Evolutionary conservation across 805 yeast genomes (phyloP).

Genomic region (Wickerhamiella azymoides): DNA sequence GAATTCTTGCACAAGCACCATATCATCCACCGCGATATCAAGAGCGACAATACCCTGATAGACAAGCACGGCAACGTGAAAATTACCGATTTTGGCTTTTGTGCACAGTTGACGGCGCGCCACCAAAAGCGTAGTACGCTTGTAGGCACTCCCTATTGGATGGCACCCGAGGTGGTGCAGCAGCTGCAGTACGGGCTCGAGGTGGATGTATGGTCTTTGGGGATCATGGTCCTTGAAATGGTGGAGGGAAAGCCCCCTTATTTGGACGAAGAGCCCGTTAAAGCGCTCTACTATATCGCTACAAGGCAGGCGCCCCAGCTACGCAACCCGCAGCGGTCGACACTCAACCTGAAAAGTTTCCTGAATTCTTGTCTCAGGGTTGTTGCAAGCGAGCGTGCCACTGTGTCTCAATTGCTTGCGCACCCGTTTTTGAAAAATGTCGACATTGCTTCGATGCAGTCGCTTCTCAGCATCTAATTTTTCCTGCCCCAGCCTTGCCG

Average conservation of each 20-base stretch:
- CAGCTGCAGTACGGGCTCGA: slow-evolving; percentile 40
- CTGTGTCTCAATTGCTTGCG: slow-evolving; percentile 70
- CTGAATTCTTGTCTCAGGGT: slow-evolving; percentile 87
- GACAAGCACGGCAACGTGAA: slow-evolving; percentile 81
- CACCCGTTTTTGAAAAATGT: slow-evolving; percentile 37
- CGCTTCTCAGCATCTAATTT: background rate
- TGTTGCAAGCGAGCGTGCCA: slow-evolving; percentile 75
- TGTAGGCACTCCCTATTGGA: slow-evolving; percentile 53
- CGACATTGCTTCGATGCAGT: background rate
- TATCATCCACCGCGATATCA: slow-evolving; percentile 89
- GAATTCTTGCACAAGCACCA: slow-evolving; percentile 73
- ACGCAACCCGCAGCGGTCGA: slow-evolving; percentile 66
- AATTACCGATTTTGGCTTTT: slow-evolving; percentile 95
- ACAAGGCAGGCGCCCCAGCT: slow-evolving; percentile 87
- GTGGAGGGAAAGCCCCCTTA: slow-evolving; percentile 97
- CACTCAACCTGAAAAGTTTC: slow-evolving; percentile 64
- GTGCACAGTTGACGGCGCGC: slow-evolving; percentile 73
- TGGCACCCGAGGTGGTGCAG: slow-evolving; percentile 41
- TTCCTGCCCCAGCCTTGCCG: too few relatives aligned
- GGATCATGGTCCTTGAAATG: slow-evolving; percentile 84
- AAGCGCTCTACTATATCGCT: slow-evolving; percentile 89
- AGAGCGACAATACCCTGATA: slow-evolving; percentile 87
- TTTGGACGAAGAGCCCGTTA: slow-evolving; percentile 81
- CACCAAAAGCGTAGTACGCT: slow-evolving; percentile 76
- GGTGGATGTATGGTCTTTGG: slow-evolving; percentile 96